phyloP scores from a whole-genome alignment of 345 rosid species.

The Alliaria petiolata region DNA sequence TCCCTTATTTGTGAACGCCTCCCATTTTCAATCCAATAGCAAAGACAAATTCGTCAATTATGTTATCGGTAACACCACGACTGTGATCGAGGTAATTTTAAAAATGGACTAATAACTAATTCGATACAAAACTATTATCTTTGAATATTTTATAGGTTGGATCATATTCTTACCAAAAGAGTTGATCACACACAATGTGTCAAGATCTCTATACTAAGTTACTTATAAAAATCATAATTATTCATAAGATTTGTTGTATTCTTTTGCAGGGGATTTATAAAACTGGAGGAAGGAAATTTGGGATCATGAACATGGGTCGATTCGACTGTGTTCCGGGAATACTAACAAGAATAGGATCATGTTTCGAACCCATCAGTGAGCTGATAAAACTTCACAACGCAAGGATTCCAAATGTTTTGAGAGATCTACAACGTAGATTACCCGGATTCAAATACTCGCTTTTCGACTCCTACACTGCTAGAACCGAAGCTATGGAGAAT shows the following conservation, averaged over 20 bases:
- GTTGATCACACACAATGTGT: background rate
- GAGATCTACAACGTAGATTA: slow-evolving; percentile 35
- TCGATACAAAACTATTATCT: background rate
- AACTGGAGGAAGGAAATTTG: slow-evolving; percentile 69
- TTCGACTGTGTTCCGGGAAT: slow-evolving; percentile 61
- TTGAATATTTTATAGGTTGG: no score
- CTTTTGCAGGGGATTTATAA: slow-evolving; percentile 51
- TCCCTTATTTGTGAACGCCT: slow-evolving; percentile 25
- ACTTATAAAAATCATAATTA: background rate
- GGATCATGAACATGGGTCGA: slow-evolving; percentile 49
- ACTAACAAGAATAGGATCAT: slow-evolving; percentile 42
- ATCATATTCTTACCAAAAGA: background rate
- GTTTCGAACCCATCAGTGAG: slow-evolving; percentile 39
- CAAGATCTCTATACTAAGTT: background rate
- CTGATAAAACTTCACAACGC: slow-evolving; percentile 50
- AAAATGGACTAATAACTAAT: no score
- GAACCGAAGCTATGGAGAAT: slow-evolving; percentile 41
- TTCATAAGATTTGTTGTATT: background rate
- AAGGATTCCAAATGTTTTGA: slow-evolving; percentile 40
- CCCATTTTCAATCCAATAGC: slow-evolving; percentile 25
- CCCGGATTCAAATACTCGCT: slow-evolving; percentile 58
- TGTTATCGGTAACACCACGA: slow-evolving; percentile 41
- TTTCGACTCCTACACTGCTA: slow-evolving; percentile 38
- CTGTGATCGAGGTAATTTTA: slow-evolving; percentile 33
- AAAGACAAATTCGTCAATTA: slow-evolving; percentile 29